Percentiles rank a stretch among this genome's conserved stretches.
phyloP scores from a whole-genome alignment of 129 eudicot genomes.

The Logfia minima region DNA sequence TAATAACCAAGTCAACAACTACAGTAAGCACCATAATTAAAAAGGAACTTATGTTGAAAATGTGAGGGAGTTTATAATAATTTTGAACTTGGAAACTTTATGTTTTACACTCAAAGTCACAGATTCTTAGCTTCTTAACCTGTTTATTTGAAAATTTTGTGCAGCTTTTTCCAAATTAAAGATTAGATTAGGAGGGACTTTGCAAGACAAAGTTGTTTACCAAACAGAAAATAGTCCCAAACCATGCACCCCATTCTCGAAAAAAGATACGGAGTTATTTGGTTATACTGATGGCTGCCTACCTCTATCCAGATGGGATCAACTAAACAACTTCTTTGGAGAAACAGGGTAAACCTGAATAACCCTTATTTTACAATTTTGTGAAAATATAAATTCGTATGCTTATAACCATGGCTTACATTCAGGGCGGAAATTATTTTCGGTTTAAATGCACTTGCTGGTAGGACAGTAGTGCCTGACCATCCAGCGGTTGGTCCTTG shows the following conservation, averaged over 20 bases:
- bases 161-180: slow-evolving; percentile 86
- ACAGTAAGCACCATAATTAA: slow-evolving; percentile 1
- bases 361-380: background rate
- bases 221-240: slow-evolving; percentile 45
- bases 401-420: background rate
- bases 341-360: slow-evolving; percentile 58
- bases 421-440: slow-evolving; percentile 73
- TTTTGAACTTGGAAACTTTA: slow-evolving; percentile 15
- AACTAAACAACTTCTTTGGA: slow-evolving; percentile 57
- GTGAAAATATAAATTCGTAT: background rate
- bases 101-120: slow-evolving; percentile 11
- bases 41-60: slow-evolving; percentile 12
- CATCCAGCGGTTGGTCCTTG: slow-evolving; percentile 66
- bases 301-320: slow-evolving; percentile 84
- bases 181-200: slow-evolving; percentile 92
- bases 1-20: background rate
- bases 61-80: background rate
- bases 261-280: slow-evolving; percentile 51
- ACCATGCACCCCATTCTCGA: slow-evolving; percentile 57
- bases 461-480: slow-evolving; percentile 44
- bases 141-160: slow-evolving; percentile 21
- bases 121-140: slow-evolving; percentile 20
- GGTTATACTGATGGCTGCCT: slow-evolving; percentile 67
- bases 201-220: slow-evolving; percentile 77
- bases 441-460: slow-evolving; percentile 82